These are phyloP conservation scores for Suillus cothurnatus DNA, from an alignment of 768 basidiomycete genomes.

Conservation along the genomic window DNA sequence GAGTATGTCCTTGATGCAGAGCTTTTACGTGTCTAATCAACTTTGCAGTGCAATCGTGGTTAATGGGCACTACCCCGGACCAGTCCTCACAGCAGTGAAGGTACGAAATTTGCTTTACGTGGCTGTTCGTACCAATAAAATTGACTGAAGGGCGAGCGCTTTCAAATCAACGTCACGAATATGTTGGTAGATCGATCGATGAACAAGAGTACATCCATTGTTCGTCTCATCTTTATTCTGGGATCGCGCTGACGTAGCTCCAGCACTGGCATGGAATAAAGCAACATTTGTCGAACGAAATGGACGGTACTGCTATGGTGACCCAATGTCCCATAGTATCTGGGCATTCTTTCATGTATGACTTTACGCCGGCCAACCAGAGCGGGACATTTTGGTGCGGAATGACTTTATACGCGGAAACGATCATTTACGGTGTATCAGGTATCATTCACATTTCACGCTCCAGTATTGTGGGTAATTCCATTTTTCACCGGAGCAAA, in stretches of 20 bases:
- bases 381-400: constrained; percentile 45
- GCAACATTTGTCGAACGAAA: constrained; percentile 39
- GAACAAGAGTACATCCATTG: constrained; percentile 40
- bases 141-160: constrained; percentile 34
- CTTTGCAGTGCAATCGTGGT: constrained; percentile 33
- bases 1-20: background rate
- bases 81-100: constrained; percentile 40
- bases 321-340: constrained; percentile 44
- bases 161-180: constrained; percentile 38
- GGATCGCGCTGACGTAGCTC: background rate
- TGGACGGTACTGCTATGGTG: constrained; percentile 47
- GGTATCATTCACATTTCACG: constrained; percentile 39
- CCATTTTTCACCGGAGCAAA: background rate
- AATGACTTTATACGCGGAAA: background rate
- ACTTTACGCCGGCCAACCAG: constrained; percentile 29
- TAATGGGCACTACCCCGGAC: constrained; percentile 41
- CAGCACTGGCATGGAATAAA: constrained; percentile 45
- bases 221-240: constrained; percentile 17
- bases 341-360: constrained; percentile 37
- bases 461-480: constrained; percentile 41
- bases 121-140: background rate
- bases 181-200: constrained; percentile 39
- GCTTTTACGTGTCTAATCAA: background rate
- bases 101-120: background rate
- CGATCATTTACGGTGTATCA: background rate